A percentile compares a stretch with the other conserved stretches of the same genome.
These are phyloP conservation scores for button mushroom (Agaricus bisporus) DNA, from an alignment of 768 basidiomycete species.

Conservation along the genomic window DNA sequence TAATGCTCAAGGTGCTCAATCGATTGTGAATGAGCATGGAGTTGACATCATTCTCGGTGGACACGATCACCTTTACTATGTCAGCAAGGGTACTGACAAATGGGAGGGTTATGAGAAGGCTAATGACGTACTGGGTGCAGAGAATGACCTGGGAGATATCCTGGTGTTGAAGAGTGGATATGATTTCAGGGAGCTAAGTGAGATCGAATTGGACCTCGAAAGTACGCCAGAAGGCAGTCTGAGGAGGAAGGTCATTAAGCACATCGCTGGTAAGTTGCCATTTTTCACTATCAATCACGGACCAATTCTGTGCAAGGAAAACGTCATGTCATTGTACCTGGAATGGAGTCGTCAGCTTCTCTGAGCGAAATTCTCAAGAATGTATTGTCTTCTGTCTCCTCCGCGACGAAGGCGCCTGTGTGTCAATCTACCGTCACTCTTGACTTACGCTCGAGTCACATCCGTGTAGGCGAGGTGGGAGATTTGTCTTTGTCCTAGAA, in stretches of 20 bases:
- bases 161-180: slow-evolving; percentile 82
- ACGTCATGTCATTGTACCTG: slow-evolving; percentile 56
- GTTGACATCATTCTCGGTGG: slow-evolving; percentile 83
- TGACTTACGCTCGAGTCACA: slow-evolving; percentile 68
- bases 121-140: slow-evolving; percentile 53
- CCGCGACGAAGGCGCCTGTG: slow-evolving; percentile 66
- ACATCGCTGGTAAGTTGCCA: slow-evolving; percentile 45
- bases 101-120: slow-evolving; percentile 64
- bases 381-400: slow-evolving; percentile 62
- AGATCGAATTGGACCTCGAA: slow-evolving; percentile 57
- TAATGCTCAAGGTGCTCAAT: slow-evolving; percentile 33
- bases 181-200: slow-evolving; percentile 84
- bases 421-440: slow-evolving; percentile 64
- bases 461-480: slow-evolving; percentile 66
- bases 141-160: slow-evolving; percentile 66
- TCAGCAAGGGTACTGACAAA: slow-evolving; percentile 53
- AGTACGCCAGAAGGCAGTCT: slow-evolving; percentile 57
- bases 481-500: neutral
- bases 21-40: slow-evolving; percentile 57
- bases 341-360: slow-evolving; percentile 45
- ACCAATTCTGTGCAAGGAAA: slow-evolving; percentile 40
- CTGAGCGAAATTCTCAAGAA: slow-evolving; percentile 55
- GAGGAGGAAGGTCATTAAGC: slow-evolving; percentile 56
- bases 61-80: slow-evolving; percentile 83
- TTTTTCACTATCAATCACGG: neutral